Base-by-base conservation (phyloP, 2,329 filamentous ascomycete genomes). In the Davidsoniella eucalypti region DNA sequence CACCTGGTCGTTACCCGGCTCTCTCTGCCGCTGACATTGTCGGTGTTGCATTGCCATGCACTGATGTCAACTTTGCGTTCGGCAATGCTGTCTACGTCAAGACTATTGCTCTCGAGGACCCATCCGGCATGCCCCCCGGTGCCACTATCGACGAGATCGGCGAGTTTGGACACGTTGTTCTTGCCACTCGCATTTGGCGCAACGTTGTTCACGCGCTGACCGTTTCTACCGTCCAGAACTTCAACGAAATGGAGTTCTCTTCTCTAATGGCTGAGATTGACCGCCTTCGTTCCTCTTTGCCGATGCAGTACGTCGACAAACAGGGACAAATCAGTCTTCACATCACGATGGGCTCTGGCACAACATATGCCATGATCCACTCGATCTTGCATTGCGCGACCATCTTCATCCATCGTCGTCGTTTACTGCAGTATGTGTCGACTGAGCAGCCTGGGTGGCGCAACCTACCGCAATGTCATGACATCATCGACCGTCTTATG, bases 281-380 rank as follows among this genome's bases (percentile, higher is more conserved):
- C 33, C 62, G 64, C 7, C 70, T 78, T 9, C 71, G 75, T 29
- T 66, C 65, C 54, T 70, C 70, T 1, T 61, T 78, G 42, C 75
- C 75, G 1, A 70, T 74, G 65, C 75, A 78, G 60, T 77, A 75
- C 51, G 67, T 74, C 54, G 75, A 79, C 58, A 78, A 78, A 62
- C 71, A 73, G 0, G 72, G 71, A 38, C 75, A 79, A 61, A 75
- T 78, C 58, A 74, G 71, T 57, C 64, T 78, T 4, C 75, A 79
- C 60, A 76, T 79, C 58, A 78, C 75, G 17, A 78, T 78, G 75
- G 75, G 75, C 36, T 77, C 74, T 42, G 75, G 75, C 50, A 75
- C 73, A 57, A 78, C 73, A 0, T 79, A 75, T 58, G 74, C 75
- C 54, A 76, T 79, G 72, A 68, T 79, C 47, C 75, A 79, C 60